Evolutionary conservation across 2,329 filamentous ascomycete species (phyloP).

Genomic region (Aspergillus fumigatiaffinis): DNA sequence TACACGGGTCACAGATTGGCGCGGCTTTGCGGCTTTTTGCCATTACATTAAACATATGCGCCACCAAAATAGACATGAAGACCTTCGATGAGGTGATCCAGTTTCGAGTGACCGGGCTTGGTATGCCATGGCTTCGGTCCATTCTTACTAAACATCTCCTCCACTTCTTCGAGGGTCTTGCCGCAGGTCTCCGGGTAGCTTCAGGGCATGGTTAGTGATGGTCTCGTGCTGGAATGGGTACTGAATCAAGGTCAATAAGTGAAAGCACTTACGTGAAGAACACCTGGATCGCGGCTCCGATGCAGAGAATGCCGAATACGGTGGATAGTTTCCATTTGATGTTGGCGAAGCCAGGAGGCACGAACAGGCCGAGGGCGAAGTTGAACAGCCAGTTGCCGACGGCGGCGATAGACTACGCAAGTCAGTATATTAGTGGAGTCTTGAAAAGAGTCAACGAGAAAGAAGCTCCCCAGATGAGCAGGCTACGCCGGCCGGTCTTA

Average conservation of each 20-base stretch:
- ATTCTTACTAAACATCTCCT: conserved; percentile 26
- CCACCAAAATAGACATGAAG: too few relatives aligned
- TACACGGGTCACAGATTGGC: background rate
- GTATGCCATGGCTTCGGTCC: conserved; percentile 31
- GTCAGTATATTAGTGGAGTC: background rate
- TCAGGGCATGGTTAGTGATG: background rate
- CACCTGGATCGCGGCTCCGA: conserved; percentile 44
- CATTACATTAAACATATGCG: too few relatives aligned
- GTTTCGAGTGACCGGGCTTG: conserved; percentile 26
- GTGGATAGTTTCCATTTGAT: conserved; percentile 55
- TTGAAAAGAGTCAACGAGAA: background rate
- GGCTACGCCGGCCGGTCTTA: conserved; percentile 41
- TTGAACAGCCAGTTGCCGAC: conserved; percentile 58
- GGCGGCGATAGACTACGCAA: conserved; percentile 42
- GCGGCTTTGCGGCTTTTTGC: too few relatives aligned
- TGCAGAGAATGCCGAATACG: conserved; percentile 47
- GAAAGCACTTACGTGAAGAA: conserved; percentile 38
- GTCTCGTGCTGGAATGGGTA: background rate
- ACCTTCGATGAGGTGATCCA: conserved; percentile 18
- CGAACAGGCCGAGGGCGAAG: conserved; percentile 57
- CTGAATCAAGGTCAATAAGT: background rate
- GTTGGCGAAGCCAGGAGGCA: conserved; percentile 56
- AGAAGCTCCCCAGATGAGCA: conserved; percentile 39
- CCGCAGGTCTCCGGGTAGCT: conserved; percentile 29
- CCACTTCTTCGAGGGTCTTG: conserved; percentile 33